Conservation (phyloP, 768 basidiomycete genomes). For the Leccinum olivaceopallidum region DNA sequence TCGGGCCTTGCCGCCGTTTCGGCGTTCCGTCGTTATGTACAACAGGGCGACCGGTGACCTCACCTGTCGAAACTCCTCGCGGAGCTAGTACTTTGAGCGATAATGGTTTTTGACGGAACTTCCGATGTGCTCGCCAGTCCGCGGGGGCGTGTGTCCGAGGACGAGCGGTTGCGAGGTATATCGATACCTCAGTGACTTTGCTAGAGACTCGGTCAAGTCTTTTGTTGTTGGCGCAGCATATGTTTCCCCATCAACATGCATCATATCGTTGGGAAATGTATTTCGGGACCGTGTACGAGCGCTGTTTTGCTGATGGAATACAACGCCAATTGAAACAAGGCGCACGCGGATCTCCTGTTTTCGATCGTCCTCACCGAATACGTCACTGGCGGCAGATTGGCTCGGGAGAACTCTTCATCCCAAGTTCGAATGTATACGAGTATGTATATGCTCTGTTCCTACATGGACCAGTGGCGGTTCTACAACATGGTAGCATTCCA, state of each 20-base stretch:
- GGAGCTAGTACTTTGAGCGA: constrained; percentile 2
- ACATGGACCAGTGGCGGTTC: neutral
- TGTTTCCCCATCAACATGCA: neutral
- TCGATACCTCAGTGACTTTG: neutral
- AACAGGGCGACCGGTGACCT: neutral
- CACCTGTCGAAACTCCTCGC: neutral
- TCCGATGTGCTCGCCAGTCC: constrained; percentile 11
- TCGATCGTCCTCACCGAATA: neutral
- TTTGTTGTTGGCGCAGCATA: neutral
- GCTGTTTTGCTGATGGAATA: neutral
- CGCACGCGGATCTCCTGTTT: neutral
- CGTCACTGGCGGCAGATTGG: neutral
- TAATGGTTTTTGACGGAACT: constrained; percentile 2
- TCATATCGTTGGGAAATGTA: too few species aligned
- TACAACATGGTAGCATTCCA: neutral
- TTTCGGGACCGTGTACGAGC: neutral
- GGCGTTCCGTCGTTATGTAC: neutral
- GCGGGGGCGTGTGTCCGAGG: constrained; percentile 3
- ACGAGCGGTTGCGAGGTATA: neutral
- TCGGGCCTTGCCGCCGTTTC: neutral
- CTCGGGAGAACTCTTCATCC: neutral
- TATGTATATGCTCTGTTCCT: neutral
- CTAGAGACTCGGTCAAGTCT: neutral
- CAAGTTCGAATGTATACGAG: neutral
- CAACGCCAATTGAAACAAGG: neutral